phyloP scores from a whole-genome alignment of 2,329 filamentous ascomycete species.

The Apiospora phragmitis region DNA sequence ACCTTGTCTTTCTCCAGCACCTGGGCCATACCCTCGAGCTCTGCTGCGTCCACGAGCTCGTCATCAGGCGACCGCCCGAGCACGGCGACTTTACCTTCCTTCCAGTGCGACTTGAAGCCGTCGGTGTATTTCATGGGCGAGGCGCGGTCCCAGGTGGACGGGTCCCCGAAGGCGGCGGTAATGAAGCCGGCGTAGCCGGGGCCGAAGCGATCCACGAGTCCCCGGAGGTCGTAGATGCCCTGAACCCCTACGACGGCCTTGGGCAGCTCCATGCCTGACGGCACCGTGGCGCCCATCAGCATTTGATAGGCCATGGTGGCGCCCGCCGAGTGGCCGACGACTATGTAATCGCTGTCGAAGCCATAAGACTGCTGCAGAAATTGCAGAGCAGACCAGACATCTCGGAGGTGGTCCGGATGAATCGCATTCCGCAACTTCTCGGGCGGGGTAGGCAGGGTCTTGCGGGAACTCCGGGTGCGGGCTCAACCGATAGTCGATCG shows the following conservation, averaged over 20 bases:
- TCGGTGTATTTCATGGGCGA: constrained; percentile 52
- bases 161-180: constrained; percentile 58
- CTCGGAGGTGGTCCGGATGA: constrained; percentile 63
- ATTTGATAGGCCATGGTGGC: constrained; percentile 65
- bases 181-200: constrained; percentile 59
- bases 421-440: constrained; percentile 40
- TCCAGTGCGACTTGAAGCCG: constrained; percentile 43
- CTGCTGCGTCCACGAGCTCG: constrained; percentile 53
- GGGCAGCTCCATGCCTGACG: constrained; percentile 40
- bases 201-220: constrained; percentile 47
- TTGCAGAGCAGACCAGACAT: constrained; percentile 52
- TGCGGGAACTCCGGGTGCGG: constrained; percentile 49
- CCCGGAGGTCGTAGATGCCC: constrained; percentile 67
- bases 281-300: constrained; percentile 40
- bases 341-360: constrained; percentile 49
- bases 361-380: constrained; percentile 48
- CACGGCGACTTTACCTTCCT: constrained; percentile 28
- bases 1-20: constrained; percentile 43
- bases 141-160: constrained; percentile 50
- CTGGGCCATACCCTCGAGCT: constrained; percentile 57
- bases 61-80: constrained; percentile 50
- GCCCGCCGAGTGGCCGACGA: constrained; percentile 64
- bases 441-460: constrained; percentile 38
- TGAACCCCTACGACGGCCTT: constrained; percentile 59
- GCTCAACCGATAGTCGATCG: constrained; percentile 65